These are phyloP conservation scores for Fusarium abutilonis DNA, from an alignment of 2,329 filamentous ascomycete genomes.

Conservation along the genomic window DNA sequence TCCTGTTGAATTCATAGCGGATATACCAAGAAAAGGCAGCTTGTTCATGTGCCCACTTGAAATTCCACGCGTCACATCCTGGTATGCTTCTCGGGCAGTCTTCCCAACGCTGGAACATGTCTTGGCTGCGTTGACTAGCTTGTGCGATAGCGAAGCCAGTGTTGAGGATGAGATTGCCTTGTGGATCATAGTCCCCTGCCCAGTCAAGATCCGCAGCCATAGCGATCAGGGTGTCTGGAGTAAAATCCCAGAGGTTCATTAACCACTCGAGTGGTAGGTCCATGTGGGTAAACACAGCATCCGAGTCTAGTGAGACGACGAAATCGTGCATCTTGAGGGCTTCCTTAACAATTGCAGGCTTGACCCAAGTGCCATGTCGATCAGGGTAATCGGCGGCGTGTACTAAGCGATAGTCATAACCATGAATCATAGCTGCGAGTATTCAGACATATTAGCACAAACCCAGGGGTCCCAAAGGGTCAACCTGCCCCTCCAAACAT, in stretches of 20 bases:
- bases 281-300: slow-evolving; percentile 54
- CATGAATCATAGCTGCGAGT: slow-evolving; percentile 53
- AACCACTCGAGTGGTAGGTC: slow-evolving; percentile 60
- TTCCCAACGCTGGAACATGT: slow-evolving; percentile 34
- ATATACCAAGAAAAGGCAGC: slow-evolving; percentile 21
- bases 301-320: slow-evolving; percentile 58
- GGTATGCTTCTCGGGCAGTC: slow-evolving; percentile 17
- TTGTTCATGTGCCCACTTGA: slow-evolving; percentile 14
- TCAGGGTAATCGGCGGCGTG: slow-evolving; percentile 54
- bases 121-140: slow-evolving; percentile 38
- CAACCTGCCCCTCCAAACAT: no score
- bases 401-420: slow-evolving; percentile 60
- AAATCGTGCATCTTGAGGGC: slow-evolving; percentile 54
- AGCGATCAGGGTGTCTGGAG: slow-evolving; percentile 53
- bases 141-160: slow-evolving; percentile 40
- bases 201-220: slow-evolving; percentile 57
- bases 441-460: no score
- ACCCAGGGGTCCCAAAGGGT: no score
- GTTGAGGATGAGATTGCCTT: slow-evolving; percentile 40
- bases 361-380: slow-evolving; percentile 59
- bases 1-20: slow-evolving; percentile 17
- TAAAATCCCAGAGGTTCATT: slow-evolving; percentile 58
- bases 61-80: slow-evolving; percentile 12
- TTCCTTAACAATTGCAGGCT: slow-evolving; percentile 53
- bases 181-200: slow-evolving; percentile 50